Percentiles rank a stretch among this genome's conserved stretches.
Evolutionary conservation across 164 flowering plant species (phyloP).

Genomic region (Liquidambar formosana): DNA sequence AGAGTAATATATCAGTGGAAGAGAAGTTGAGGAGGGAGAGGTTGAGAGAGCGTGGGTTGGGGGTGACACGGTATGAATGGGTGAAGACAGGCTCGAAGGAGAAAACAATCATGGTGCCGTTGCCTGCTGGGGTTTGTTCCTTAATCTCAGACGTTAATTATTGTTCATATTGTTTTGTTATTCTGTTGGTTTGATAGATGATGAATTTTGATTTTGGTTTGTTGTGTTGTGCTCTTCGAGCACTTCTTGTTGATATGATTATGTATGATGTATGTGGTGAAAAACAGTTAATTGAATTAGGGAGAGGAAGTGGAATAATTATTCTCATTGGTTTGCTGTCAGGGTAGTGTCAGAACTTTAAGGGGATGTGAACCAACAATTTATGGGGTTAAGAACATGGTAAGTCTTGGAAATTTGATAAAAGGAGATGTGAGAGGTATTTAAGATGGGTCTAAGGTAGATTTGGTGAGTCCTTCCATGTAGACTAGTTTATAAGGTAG

Average conservation of each 20-base stretch:
- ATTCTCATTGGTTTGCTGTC: no score
- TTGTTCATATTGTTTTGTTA: not conserved
- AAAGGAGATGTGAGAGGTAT: not conserved
- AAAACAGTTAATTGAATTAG: no score
- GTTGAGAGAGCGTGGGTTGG: slow-evolving; percentile 83
- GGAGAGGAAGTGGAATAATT: no score
- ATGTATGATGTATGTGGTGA: no score
- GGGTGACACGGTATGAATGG: slow-evolving; percentile 97
- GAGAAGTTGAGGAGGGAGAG: slow-evolving; percentile 95
- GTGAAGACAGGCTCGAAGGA: slow-evolving; percentile 55
- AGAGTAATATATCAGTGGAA: slow-evolving; percentile 76
- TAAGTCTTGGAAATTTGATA: not conserved
- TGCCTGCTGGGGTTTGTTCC: slow-evolving; percentile 87
- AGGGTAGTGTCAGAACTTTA: not conserved
- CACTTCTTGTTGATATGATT: no score
- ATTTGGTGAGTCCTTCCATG: no score
- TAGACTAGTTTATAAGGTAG: no score
- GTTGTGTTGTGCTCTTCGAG: no score
- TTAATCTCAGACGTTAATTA: slow-evolving; percentile 5
- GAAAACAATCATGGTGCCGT: slow-evolving; percentile 78
- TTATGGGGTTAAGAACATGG: not conserved
- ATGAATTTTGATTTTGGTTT: no score
- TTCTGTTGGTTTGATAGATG: not conserved
- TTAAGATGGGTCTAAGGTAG: no score
- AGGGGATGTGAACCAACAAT: not conserved